Conservation (phyloP, 148 eudicot species). For the Rhododendron mucronatum region DNA sequence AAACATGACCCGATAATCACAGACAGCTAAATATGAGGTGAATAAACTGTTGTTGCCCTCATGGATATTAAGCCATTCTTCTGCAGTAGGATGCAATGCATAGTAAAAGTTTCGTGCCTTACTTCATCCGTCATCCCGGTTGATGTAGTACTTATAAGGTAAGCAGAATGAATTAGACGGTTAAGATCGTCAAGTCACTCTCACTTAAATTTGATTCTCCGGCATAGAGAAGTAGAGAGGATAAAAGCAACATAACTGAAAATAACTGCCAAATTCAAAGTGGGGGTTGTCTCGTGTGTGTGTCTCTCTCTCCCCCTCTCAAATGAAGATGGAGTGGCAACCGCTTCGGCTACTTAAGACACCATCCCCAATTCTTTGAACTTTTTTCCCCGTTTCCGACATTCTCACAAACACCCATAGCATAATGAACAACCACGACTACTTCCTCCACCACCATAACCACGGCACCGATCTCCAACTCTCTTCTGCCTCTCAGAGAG, state of each 20-base stretch:
- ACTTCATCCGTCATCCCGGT: neutral
- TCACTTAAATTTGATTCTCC: neutral
- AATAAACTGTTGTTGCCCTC: neutral
- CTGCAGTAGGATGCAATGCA: neutral
- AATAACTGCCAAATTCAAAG: conserved; percentile 27
- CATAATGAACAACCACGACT: neutral
- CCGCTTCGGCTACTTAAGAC: conserved; percentile 22
- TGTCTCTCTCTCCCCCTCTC: neutral
- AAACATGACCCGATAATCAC: too few relatives aligned
- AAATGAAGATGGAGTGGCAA: conserved; percentile 9
- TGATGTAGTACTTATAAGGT: neutral
- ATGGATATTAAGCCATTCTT: neutral
- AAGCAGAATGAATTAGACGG: neutral
- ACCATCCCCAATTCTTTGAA: conserved; percentile 5
- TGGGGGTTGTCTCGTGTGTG: neutral
- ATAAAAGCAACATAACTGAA: conserved; percentile 29
- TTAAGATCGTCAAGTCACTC: neutral
- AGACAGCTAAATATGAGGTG: too few relatives aligned
- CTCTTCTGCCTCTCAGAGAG: conserved; percentile 5
- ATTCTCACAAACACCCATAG: neutral
- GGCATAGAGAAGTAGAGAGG: neutral
- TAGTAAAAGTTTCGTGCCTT: neutral
- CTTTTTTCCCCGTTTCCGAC: conserved; percentile 9
- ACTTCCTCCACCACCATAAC: conserved; percentile 11
- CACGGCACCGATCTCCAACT: conserved; percentile 15